Conservation (phyloP, 2,329 filamentous ascomycete species). For the Fusarium algeriense region DNA sequence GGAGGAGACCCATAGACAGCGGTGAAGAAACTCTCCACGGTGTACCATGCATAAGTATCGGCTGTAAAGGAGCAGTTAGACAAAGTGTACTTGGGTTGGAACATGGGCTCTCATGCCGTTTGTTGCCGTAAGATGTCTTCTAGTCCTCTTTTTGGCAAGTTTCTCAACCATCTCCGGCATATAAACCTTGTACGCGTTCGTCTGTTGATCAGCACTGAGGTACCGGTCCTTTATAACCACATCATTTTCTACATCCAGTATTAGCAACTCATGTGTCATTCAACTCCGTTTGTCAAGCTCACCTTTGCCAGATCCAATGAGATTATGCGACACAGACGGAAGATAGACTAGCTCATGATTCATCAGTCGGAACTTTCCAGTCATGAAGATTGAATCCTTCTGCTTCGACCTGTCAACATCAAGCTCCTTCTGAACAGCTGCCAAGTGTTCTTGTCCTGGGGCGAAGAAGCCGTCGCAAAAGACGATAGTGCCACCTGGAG, state of each 20-base stretch:
- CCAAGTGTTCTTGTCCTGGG: not conserved
- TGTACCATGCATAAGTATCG: not conserved
- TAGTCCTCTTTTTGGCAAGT: not conserved
- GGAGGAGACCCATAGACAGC: not conserved
- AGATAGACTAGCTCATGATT: not conserved
- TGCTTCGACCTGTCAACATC: not conserved
- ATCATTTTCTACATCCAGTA: not conserved
- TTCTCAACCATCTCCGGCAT: not conserved
- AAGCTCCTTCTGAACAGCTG: not conserved
- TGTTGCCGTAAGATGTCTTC: not conserved
- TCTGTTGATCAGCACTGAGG: not conserved
- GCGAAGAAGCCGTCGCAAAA: not conserved
- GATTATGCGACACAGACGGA: not conserved
- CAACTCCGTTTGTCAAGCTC: too few species aligned
- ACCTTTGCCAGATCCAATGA: not conserved
- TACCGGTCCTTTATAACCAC: not conserved
- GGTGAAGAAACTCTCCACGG: not conserved
- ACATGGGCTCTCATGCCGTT: not conserved
- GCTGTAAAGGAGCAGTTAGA: not conserved
- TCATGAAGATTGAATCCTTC: not conserved
- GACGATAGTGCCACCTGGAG: not conserved
- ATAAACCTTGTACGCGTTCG: not conserved
- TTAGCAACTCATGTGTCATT: too few species aligned
- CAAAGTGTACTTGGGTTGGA: too few species aligned
- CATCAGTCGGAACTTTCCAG: not conserved